Conservation (phyloP, 495 filamentous ascomycete genomes). For the Glarea lozoyensis region DNA sequence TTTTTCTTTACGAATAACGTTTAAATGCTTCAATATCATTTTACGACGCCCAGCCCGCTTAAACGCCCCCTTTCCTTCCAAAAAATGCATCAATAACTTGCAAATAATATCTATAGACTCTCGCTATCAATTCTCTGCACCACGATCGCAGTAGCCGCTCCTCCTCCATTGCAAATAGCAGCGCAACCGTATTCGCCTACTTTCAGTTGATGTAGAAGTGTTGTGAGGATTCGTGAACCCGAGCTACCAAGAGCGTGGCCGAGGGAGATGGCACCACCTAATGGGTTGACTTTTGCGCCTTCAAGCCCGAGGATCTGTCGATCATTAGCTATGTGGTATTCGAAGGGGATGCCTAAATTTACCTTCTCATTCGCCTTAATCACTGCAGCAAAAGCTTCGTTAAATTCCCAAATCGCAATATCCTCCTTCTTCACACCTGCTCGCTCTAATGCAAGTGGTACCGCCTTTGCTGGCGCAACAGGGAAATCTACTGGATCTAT, state of each 20-base stretch:
- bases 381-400: constrained; percentile 94
- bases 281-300: constrained; percentile 68
- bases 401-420: constrained; percentile 93
- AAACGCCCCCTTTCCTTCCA: neutral
- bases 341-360: constrained; percentile 16
- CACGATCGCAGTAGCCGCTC: constrained; percentile 84
- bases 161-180: constrained; percentile 95
- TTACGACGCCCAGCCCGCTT: no score
- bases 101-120: constrained; percentile 18
- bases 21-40: no score
- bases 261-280: constrained; percentile 88
- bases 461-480: constrained; percentile 82
- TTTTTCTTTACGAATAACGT: neutral
- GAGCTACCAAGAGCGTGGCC: constrained; percentile 93
- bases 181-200: constrained; percentile 89
- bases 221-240: constrained; percentile 84
- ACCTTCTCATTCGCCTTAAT: constrained; percentile 93
- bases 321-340: neutral
- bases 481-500: constrained; percentile 94
- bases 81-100: no score
- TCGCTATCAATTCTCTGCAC: constrained; percentile 77
- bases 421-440: constrained; percentile 85
- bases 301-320: constrained; percentile 64
- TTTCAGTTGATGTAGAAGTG: constrained; percentile 81
- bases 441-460: constrained; percentile 79